phyloP scores from a whole-genome alignment of 495 filamentous ascomycete genomes.

The Aspergillus cavernicola region DNA sequence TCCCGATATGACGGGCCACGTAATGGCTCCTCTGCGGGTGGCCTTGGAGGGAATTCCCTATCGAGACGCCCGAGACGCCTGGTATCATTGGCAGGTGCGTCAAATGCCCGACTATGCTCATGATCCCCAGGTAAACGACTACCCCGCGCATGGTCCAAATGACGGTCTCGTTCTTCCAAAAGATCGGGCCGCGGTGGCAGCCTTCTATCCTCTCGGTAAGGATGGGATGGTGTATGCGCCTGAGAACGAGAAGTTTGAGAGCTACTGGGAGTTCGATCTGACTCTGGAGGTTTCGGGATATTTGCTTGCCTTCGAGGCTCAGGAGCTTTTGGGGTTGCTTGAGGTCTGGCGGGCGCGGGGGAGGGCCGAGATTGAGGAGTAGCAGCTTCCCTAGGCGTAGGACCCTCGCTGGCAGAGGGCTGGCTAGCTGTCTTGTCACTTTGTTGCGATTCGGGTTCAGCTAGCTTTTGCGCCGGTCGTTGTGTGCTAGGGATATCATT shows the following conservation, averaged over 20 bases:
- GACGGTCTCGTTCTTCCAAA: slow-evolving; percentile 37
- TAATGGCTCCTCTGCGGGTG: slow-evolving; percentile 40
- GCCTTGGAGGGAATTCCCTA: slow-evolving; percentile 32
- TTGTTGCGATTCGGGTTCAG: slow-evolving; percentile 10
- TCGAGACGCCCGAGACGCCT: slow-evolving; percentile 34
- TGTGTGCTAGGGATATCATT: slow-evolving; percentile 13
- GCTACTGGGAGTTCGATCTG: slow-evolving; percentile 24
- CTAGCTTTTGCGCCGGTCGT: slow-evolving; percentile 8
- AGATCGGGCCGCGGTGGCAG: slow-evolving; percentile 39
- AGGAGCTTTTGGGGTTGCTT: slow-evolving; percentile 17
- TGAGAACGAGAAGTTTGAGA: slow-evolving; percentile 27
- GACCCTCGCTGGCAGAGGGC: slow-evolving; percentile 10
- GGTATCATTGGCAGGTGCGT: slow-evolving; percentile 25
- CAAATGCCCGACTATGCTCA: slow-evolving; percentile 35
- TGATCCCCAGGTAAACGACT: slow-evolving; percentile 33
- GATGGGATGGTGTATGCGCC: slow-evolving; percentile 28
- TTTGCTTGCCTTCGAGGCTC: slow-evolving; percentile 30
- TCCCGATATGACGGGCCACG: slow-evolving; percentile 38
- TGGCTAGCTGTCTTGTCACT: slow-evolving; percentile 14
- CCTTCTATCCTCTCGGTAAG: slow-evolving; percentile 27
- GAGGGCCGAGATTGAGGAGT: slow-evolving; percentile 12
- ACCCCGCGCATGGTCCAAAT: slow-evolving; percentile 33
- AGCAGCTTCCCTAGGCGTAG: slow-evolving; percentile 15
- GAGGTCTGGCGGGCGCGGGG: slow-evolving; percentile 23
- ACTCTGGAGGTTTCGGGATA: slow-evolving; percentile 36